phyloP scores from a whole-genome alignment of 805 yeast species.

The Hanseniaspora pseudoguilliermondii region DNA sequence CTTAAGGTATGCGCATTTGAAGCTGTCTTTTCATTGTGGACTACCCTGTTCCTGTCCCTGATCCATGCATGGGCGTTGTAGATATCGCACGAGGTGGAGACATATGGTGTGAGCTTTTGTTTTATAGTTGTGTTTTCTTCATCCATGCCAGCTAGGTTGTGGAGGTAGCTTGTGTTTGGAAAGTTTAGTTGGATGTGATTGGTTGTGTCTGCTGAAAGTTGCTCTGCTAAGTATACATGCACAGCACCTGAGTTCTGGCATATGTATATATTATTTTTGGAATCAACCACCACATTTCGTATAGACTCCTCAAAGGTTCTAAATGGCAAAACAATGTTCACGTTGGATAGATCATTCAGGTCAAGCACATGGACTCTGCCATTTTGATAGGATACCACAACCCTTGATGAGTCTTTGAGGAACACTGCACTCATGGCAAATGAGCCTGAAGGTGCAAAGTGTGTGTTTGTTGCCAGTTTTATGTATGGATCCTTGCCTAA shows the following conservation, averaged over 20 bases:
- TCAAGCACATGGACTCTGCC: constrained; percentile 1
- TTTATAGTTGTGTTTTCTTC: neutral
- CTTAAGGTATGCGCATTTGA: neutral
- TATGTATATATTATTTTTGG: constrained; percentile 34
- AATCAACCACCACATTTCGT: constrained; percentile 14
- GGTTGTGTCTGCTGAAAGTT: constrained; percentile 11
- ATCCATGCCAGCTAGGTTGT: neutral
- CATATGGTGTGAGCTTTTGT: neutral
- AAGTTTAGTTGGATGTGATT: neutral
- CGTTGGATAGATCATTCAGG: constrained; percentile 15
- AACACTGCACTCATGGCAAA: neutral
- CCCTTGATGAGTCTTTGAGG: neutral
- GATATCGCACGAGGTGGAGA: neutral
- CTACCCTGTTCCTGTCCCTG: neutral
- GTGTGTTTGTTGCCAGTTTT: neutral
- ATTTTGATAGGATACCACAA: neutral
- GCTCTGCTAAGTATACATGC: constrained; percentile 35
- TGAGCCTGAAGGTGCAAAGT: neutral
- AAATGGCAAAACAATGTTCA: constrained; percentile 33
- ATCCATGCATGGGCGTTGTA: neutral
- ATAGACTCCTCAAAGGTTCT: constrained; percentile 21
- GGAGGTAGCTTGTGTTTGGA: neutral
- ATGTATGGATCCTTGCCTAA: neutral
- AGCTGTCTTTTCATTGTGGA: neutral
- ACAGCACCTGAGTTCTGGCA: constrained; percentile 80